Evolutionary conservation across 1,139 yeast genomes (phyloP), one percentile per base, ranked within the genome.

Genomic region (Geotrichum citri-aurantii): DNA sequence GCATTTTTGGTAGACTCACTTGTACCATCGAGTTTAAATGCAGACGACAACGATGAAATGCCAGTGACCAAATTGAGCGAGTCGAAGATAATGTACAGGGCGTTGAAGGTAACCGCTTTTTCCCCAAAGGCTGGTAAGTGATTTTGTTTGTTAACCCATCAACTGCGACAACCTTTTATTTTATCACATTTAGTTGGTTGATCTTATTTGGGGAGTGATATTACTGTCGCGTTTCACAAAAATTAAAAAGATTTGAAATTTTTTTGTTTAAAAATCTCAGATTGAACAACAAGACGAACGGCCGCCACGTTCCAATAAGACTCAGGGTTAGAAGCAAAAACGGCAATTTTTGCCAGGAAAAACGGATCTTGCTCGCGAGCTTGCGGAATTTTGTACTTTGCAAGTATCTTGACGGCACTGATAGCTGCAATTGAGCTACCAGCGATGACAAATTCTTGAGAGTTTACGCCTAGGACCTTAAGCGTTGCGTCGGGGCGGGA

Each of bases 251-350:
- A 55, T 31, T 27, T 55, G 48, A 11, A 44, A 2, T 23, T 17
- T 3, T 46, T 27, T 21, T 31, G 19, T 12, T 50, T 44, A 12
- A 56, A n/a, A 8, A 52, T n/a, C 14, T 51, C 55, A 7, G 52
- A 48, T 3, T 56, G 52, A 1, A 51, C 23, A 33, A 56, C 48
- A 12, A 52, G 26, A 19, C 59, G 37, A 24, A 48, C 56, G 1
- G 59, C 56, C 11, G 59, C 59, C 14, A 56, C 50, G 23, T 52
- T 52, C 59, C 59, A 56, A 26, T 52, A 56, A 29, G 55, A 37
- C 21, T 56, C 53, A 7, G 23, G n/a, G 24, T 56, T 56, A 6
- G 59, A 56, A 10, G 56, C 47, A 4, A 56, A 42, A 12, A 56
- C 49, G 7, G 52, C 31, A n/a, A 56, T 17, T 5, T 31, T 37